These are phyloP conservation scores for Skeletonema menzelii DNA, from an alignment of 108 stramenopile genomes.

Conservation along the genomic window DNA sequence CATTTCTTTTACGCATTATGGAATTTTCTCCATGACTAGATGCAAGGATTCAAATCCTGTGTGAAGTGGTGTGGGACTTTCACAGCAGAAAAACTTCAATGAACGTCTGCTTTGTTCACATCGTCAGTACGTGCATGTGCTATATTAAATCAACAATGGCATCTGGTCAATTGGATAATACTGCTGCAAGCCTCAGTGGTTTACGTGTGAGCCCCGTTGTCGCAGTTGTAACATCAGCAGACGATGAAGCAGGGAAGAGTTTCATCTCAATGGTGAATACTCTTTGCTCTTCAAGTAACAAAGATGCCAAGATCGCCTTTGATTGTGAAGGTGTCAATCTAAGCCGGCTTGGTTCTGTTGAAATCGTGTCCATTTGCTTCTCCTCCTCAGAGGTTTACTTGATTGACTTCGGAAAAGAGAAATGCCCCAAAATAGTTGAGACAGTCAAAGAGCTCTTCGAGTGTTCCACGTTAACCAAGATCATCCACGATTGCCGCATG, in stretches of 20 bases:
- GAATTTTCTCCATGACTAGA: no score
- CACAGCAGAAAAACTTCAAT: no score
- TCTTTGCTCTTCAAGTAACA: slow-evolving; percentile 1
- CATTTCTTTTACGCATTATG: no score
- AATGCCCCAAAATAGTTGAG: slow-evolving; percentile 4
- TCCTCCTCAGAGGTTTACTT: slow-evolving; percentile 4
- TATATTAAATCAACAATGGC: no score
- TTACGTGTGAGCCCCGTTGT: neutral
- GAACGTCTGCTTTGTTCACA: no score
- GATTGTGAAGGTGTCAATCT: slow-evolving; percentile 51
- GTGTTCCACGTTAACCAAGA: slow-evolving; percentile 21
- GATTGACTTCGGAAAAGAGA: neutral
- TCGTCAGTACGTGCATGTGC: no score
- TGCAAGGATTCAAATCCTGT: no score
- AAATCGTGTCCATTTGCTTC: slow-evolving; percentile 39
- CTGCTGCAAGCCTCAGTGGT: no score
- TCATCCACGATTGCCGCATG: slow-evolving; percentile 53
- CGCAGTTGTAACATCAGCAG: neutral
- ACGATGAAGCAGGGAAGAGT: neutral
- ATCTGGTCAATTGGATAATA: no score
- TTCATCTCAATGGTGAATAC: slow-evolving; percentile 8
- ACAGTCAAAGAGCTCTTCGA: slow-evolving; percentile 28
- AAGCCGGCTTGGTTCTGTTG: slow-evolving; percentile 30
- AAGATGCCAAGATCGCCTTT: slow-evolving; percentile 17
- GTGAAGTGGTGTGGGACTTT: no score